A percentile compares a stretch with the other conserved stretches of the same genome.
phyloP scores from a whole-genome alignment of 352 stramenopile genomes.

The Thraustochytrium striatum region DNA sequence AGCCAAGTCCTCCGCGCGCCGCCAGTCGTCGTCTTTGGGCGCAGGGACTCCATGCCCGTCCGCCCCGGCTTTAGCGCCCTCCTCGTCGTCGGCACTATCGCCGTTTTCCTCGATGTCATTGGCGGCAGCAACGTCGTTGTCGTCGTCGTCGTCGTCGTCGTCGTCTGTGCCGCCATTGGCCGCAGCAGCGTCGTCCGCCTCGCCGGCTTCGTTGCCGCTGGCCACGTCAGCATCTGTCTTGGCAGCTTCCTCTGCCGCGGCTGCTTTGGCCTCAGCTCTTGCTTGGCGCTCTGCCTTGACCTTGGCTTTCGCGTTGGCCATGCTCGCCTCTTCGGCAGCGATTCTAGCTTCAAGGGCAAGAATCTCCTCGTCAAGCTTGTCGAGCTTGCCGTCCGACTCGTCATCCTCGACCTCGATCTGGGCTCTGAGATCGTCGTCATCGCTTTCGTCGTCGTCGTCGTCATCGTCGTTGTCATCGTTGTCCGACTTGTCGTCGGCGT shows the following conservation, averaged over 20 bases:
- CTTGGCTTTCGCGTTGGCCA: not conserved
- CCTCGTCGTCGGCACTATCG: not conserved
- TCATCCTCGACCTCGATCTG: not conserved
- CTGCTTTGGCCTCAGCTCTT: not conserved
- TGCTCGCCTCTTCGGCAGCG: not conserved
- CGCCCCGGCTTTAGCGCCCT: no score
- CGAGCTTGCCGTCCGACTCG: not conserved
- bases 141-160: not conserved
- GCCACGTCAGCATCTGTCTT: not conserved
- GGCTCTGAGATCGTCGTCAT: not conserved
- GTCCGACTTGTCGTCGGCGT: not conserved
- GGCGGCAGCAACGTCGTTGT: not conserved
- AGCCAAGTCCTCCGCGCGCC: no score
- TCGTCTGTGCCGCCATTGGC: not conserved
- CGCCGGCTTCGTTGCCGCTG: not conserved
- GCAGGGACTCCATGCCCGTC: no score
- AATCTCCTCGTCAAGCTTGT: not conserved
- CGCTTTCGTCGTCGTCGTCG: conserved; percentile 11
- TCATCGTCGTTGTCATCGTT: not conserved
- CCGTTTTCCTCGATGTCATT: not conserved
- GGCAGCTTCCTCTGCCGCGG: not conserved
- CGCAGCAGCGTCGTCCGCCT: not conserved
- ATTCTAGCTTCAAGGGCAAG: not conserved
- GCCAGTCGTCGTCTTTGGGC: no score
- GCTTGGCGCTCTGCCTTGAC: not conserved